A percentile compares a stretch with the other conserved stretches of the same genome.
phyloP scores from a whole-genome alignment of 2,329 filamentous ascomycete genomes.

The Fusarium sambucinum region DNA sequence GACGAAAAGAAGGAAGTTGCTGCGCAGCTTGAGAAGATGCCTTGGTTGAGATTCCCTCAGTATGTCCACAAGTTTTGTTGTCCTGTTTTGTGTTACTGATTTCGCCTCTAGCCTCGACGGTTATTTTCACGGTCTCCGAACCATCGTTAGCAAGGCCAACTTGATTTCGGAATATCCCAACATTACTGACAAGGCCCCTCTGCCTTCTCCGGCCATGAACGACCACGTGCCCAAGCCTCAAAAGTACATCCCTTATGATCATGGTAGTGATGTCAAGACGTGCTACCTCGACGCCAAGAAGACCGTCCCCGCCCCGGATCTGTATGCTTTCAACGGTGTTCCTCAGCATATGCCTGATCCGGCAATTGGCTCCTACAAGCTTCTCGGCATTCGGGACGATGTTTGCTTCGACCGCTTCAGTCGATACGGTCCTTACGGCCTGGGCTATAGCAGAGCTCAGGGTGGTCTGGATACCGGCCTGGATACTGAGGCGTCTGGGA shows the following conservation, averaged over 20 bases:
- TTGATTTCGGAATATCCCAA: conserved; percentile 82
- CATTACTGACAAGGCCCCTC: conserved; percentile 49
- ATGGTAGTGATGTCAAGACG: conserved; percentile 65
- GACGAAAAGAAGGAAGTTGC: conserved; percentile 49
- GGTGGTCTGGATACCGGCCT: conserved; percentile 80
- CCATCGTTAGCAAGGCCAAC: conserved; percentile 71
- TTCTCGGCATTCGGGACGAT: conserved; percentile 80
- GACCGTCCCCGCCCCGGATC: conserved; percentile 68
- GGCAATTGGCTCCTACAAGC: conserved; percentile 79
- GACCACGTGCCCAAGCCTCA: conserved; percentile 58
- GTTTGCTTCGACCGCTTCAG: conserved; percentile 91
- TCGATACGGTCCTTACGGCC: conserved; percentile 84
- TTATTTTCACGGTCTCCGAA: conserved; percentile 83
- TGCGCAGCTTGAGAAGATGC: conserved; percentile 52
- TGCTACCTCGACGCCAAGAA: conserved; percentile 74
- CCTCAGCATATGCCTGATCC: conserved; percentile 82
- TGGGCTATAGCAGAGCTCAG: conserved; percentile 80
- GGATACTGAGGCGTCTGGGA: conserved; percentile 78
- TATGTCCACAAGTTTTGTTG: conserved; percentile 41
- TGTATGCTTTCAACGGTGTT: conserved; percentile 77
- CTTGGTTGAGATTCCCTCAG: conserved; percentile 58
- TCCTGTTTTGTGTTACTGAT: conserved; percentile 27
- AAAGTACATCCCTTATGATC: conserved; percentile 77
- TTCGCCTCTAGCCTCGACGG: conserved; percentile 72
- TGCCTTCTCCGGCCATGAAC: conserved; percentile 52